Evolutionary conservation across 352 stramenopile genomes (phyloP), one percentile per base, ranked within the genome.

Genomic region (Stramenopiles sp.): DNA sequence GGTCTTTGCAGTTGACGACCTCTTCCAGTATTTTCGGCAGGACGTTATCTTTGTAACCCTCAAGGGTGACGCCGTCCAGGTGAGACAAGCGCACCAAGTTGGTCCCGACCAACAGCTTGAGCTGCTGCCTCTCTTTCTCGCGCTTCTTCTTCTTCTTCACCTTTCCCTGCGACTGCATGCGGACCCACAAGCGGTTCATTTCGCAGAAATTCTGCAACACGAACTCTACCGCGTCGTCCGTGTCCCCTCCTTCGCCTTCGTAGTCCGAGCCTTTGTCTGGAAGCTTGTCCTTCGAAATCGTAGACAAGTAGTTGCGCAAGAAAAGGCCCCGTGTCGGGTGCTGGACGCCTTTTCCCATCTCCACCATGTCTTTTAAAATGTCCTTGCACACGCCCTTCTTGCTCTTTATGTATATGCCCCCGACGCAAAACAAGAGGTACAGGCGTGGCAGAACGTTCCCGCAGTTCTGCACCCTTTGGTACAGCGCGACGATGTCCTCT

Each of bases 141-240:
- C 85, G 82, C 30, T 85, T 86, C 2, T 86, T 81, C 34, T 83
- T 83, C 77, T 95, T 86, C 75, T 93, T 94, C n/a, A 76, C 73
- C 4, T 76, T 79, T 1, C 77, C 84, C 77, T 79, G 76, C 49
- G 68, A 82, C 82, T 98, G 94, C 85, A 99, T 96, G 74, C 95
- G 91, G n/a, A 98, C 96, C 96, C 95, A 99, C 6, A 99, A 84
- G 12, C 93, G 89, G 79, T 98, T 99, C 76, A 94, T 97, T 83
- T 98, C 94, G 31, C 89, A 82, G 36, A 98, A 93, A 80, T 99
- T 99, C 43, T 93, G 84, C 74, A 99, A 78, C 74, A 99, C 83
- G 78, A 98, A 98, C 78, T 94, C 82, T 69, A 98, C 89, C 1
- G 92, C 90, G 83, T 99, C 92, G 43, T 83, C 83, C 25, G 86